Evolutionary conservation across 1,284 basidiomycete species (phyloP).

Genomic region (Ganoderma lucidum): DNA sequence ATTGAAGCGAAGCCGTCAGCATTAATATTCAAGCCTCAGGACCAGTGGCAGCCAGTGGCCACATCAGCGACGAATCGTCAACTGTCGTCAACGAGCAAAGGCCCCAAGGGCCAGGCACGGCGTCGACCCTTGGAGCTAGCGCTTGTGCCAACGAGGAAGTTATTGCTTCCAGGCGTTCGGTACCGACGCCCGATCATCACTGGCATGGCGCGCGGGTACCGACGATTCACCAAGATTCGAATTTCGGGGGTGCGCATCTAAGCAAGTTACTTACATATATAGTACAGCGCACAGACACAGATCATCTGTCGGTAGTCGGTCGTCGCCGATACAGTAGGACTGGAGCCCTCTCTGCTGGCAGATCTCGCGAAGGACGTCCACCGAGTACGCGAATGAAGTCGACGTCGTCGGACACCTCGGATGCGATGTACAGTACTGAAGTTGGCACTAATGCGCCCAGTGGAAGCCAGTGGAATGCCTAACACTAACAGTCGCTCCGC

Average conservation of each 20-base stretch:
- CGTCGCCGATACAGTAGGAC: background rate
- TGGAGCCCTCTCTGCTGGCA: background rate
- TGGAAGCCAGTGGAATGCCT: background rate
- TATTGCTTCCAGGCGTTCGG: constrained; percentile 1
- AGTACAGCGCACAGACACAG: background rate
- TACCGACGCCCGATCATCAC: background rate
- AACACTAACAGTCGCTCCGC: background rate
- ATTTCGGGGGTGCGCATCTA: background rate
- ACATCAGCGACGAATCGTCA: no score
- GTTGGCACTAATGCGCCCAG: background rate
- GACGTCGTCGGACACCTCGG: background rate
- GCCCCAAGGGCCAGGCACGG: background rate
- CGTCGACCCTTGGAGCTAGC: background rate
- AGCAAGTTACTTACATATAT: background rate
- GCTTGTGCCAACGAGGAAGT: background rate
- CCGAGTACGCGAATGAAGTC: background rate
- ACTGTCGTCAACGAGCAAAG: background rate
- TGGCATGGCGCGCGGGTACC: background rate
- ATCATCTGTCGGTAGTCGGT: background rate
- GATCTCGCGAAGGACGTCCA: background rate
- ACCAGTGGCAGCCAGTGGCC: no score
- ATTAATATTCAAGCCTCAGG: no score
- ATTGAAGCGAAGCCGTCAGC: no score
- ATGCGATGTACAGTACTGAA: background rate
- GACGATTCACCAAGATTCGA: background rate